Conservation (phyloP, 768 basidiomycete genomes). For the Neoboletus subvelutipes region DNA sequence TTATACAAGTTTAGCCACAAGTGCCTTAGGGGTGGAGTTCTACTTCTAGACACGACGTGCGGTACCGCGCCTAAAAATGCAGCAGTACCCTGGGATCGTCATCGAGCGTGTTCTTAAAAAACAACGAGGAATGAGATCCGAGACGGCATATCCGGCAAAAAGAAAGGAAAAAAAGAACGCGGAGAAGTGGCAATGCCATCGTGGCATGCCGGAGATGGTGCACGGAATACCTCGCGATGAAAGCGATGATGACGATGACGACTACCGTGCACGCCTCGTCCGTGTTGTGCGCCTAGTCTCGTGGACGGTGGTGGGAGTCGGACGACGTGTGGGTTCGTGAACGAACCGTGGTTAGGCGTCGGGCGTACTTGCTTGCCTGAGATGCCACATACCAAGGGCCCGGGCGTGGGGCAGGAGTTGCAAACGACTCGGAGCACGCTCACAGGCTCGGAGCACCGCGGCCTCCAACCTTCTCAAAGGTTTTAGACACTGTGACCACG, state of each 20-base stretch:
- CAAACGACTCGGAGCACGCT: neutral
- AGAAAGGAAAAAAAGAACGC: neutral
- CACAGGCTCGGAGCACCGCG: slow-evolving; percentile 11
- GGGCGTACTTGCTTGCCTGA: neutral
- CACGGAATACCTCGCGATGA: neutral
- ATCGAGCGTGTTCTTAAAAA: neutral
- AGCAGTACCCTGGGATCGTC: neutral
- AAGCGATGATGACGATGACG: neutral
- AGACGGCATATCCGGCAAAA: neutral
- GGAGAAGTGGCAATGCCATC: neutral
- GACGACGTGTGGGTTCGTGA: neutral
- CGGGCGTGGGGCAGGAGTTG: neutral
- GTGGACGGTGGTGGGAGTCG: slow-evolving; percentile 18
- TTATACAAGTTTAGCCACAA: slow-evolving; percentile 13
- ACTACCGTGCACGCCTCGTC: neutral
- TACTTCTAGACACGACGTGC: slow-evolving; percentile 5
- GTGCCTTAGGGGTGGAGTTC: neutral
- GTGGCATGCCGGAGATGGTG: neutral
- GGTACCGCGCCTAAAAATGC: slow-evolving; percentile 19
- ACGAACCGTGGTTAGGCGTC: too few species aligned
- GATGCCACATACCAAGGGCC: neutral
- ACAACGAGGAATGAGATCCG: neutral
- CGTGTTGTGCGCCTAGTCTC: neutral
- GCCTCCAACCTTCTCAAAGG: slow-evolving; percentile 1
- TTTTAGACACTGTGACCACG: neutral